phyloP scores from a whole-genome alignment of 208 protist species.

The Strigomonas oncopelti region DNA sequence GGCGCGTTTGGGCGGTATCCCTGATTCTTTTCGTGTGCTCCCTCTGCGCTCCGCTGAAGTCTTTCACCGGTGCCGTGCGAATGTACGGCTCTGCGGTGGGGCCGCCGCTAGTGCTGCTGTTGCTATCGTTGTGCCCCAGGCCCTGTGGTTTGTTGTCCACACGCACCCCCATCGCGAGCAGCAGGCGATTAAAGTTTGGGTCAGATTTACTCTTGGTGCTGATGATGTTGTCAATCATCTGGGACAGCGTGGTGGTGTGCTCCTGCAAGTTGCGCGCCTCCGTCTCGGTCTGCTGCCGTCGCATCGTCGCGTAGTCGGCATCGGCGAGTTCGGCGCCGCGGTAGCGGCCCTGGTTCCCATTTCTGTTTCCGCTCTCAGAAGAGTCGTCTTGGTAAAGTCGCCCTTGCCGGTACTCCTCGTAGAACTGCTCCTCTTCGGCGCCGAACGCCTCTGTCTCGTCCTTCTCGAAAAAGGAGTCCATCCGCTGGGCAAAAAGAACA shows the following conservation, averaged over 20 bases:
- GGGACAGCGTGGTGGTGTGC: too few species aligned
- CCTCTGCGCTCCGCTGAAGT: too few species aligned
- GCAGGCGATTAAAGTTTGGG: too few species aligned
- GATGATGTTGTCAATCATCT: too few species aligned
- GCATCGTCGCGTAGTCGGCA: neutral
- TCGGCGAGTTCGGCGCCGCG: neutral
- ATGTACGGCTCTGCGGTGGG: too few species aligned
- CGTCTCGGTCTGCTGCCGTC: neutral
- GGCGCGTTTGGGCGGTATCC: too few species aligned
- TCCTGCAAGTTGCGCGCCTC: too few species aligned
- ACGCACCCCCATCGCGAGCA: neutral
- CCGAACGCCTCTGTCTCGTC: constrained; percentile 29
- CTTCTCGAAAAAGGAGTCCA: constrained; percentile 30
- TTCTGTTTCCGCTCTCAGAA: neutral
- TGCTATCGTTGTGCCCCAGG: neutral
- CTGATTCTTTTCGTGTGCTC: too few species aligned
- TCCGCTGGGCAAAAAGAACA: constrained; percentile 15
- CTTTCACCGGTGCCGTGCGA: too few species aligned
- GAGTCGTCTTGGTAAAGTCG: constrained; percentile 17
- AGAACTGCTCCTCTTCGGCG: constrained; percentile 27
- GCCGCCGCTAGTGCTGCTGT: neutral
- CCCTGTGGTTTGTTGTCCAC: neutral
- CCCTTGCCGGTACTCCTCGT: constrained; percentile 29
- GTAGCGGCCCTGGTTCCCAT: too few species aligned
- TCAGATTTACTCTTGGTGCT: too few species aligned